phyloP scores from a whole-genome alignment of 2,329 filamentous ascomycete genomes.

The Microcyclospora tardicrescens region DNA sequence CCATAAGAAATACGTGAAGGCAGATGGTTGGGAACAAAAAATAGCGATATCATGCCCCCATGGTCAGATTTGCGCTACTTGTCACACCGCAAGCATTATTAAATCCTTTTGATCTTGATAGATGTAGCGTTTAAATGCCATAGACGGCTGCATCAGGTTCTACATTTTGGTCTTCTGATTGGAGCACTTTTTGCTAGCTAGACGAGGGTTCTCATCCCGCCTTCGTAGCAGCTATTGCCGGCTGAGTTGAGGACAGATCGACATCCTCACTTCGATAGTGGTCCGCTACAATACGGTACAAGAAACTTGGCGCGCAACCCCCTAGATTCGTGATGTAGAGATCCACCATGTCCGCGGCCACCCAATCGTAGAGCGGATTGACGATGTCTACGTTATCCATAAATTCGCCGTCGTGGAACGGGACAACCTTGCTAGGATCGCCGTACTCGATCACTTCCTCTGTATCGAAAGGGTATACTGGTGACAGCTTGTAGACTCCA shows the following conservation, averaged over 20 bases:
- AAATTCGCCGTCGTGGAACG: slow-evolving; percentile 66
- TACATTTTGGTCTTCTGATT: too few relatives aligned
- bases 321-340: slow-evolving; percentile 79
- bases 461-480: slow-evolving; percentile 73
- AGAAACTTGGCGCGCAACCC: slow-evolving; percentile 55
- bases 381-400: slow-evolving; percentile 66
- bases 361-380: slow-evolving; percentile 70
- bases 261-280: slow-evolving; percentile 65
- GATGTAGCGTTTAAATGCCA: too few relatives aligned
- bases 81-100: too few relatives aligned
- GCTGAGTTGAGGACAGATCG: slow-evolving; percentile 26
- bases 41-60: too few relatives aligned
- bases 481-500: slow-evolving; percentile 87
- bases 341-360: slow-evolving; percentile 62
- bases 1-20: too few relatives aligned
- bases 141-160: too few relatives aligned
- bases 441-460: slow-evolving; percentile 78
- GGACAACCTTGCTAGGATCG: slow-evolving; percentile 61
- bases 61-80: too few relatives aligned
- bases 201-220: neutral
- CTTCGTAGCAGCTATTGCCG: slow-evolving; percentile 5
- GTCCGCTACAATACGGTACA: slow-evolving; percentile 61
- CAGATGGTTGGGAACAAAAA: too few relatives aligned
- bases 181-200: too few relatives aligned
- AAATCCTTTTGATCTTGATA: too few relatives aligned